Evolutionary conservation across 768 basidiomycete species (phyloP).

Genomic region (Tricholoma saponaceum): DNA sequence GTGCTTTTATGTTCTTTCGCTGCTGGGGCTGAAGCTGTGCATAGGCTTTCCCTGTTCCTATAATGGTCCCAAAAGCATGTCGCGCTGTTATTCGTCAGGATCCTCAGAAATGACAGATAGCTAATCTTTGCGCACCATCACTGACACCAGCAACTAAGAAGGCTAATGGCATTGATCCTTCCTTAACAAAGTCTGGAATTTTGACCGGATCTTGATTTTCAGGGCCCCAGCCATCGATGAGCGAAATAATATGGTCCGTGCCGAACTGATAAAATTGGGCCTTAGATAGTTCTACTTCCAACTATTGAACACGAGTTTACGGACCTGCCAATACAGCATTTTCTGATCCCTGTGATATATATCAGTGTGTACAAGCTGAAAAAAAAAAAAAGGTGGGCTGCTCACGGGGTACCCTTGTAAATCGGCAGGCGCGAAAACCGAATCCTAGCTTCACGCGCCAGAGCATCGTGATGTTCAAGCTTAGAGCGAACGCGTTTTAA

Average conservation of each 20-base stretch:
- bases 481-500: not conserved
- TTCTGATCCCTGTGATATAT: not conserved
- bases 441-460: constrained; percentile 15
- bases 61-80: not conserved
- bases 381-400: not conserved
- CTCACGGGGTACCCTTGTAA: constrained; percentile 12
- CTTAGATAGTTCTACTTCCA: not conserved
- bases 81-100: not conserved
- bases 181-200: not conserved
- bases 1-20: not conserved
- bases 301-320: not conserved
- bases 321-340: not conserved
- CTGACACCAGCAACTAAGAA: not conserved
- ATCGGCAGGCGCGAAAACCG: constrained; percentile 11
- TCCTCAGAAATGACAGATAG: not conserved
- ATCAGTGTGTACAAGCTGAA: not conserved
- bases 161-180: not conserved
- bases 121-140: not conserved
- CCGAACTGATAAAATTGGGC: not conserved
- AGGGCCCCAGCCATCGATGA: not conserved
- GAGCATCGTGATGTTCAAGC: constrained; percentile 3
- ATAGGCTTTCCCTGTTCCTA: not conserved
- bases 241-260: not conserved
- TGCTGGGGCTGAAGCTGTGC: not conserved
- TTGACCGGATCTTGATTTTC: not conserved